phyloP scores from a whole-genome alignment of 441 rosid genomes.

The Theobroma grandiflorum region DNA sequence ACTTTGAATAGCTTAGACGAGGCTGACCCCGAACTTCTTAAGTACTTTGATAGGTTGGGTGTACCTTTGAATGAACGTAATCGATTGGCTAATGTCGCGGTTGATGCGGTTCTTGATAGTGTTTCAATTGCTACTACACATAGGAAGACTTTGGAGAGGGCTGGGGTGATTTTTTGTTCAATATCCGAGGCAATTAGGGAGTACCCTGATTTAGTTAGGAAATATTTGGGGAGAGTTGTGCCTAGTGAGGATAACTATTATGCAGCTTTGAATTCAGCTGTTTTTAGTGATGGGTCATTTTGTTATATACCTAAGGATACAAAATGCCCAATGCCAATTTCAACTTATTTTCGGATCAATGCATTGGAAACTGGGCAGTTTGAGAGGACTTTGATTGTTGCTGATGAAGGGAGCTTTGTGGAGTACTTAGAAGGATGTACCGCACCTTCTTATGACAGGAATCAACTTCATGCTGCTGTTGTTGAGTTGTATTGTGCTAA shows the following conservation, averaged over 20 bases:
- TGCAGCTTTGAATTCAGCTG: conserved; percentile 87
- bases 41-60: conserved; percentile 77
- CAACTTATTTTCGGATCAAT: conserved; percentile 88
- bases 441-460: conserved; percentile 79
- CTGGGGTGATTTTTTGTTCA: conserved; percentile 88
- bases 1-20: conserved; percentile 84
- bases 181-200: conserved; percentile 80
- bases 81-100: conserved; percentile 86
- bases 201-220: conserved; percentile 73
- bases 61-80: conserved; percentile 82
- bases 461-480: conserved; percentile 95
- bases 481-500: conserved; percentile 84
- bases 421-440: conserved; percentile 93
- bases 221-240: conserved; percentile 85
- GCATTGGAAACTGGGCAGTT: conserved; percentile 91
- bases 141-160: conserved; percentile 62
- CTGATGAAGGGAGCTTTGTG: conserved; percentile 83
- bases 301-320: conserved; percentile 87
- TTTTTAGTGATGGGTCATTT: conserved; percentile 91
- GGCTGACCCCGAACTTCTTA: conserved; percentile 81
- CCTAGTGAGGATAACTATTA: conserved; percentile 84
- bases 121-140: conserved; percentile 86
- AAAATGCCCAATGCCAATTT: conserved; percentile 89
- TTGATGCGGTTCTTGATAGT: conserved; percentile 88
- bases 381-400: conserved; percentile 94